phyloP scores from a whole-genome alignment of 176 grass and related monocot genomes.

The Triticum aestivum region DNA sequence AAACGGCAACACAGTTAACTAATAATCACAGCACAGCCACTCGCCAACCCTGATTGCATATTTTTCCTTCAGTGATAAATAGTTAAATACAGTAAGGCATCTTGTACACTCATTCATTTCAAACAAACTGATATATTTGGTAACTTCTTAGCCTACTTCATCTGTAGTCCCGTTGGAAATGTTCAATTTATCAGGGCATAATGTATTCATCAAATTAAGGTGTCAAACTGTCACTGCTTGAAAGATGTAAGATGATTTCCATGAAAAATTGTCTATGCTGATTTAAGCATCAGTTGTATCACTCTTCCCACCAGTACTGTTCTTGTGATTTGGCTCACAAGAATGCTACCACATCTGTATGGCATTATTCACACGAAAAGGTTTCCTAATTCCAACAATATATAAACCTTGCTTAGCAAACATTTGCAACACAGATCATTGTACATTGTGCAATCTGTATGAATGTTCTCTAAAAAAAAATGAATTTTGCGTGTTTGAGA shows the following conservation, averaged over 20 bases:
- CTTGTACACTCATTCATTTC: neutral
- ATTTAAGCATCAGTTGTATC: neutral
- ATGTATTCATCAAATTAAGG: neutral
- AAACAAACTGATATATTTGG: neutral
- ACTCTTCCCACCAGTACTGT: neutral
- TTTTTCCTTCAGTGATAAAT: neutral
- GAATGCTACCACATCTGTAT: neutral
- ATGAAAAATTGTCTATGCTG: neutral
- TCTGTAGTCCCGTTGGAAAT: neutral
- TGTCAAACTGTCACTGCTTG: neutral
- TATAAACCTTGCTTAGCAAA: neutral
- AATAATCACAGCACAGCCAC: neutral
- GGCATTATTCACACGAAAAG: neutral
- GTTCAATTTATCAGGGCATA: neutral
- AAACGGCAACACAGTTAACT: constrained; percentile 23
- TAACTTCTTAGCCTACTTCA: neutral
- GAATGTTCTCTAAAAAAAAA: neutral
- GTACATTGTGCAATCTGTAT: neutral
- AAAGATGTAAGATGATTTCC: neutral
- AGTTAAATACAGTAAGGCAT: neutral
- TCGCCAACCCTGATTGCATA: neutral
- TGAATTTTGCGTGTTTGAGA: neutral
- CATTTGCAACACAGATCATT: neutral
- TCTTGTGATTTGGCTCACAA: neutral
- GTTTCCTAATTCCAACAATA: neutral